Base-by-base conservation (phyloP, 352 stramenopile species). In the Phytophthora agathidicida region DNA sequence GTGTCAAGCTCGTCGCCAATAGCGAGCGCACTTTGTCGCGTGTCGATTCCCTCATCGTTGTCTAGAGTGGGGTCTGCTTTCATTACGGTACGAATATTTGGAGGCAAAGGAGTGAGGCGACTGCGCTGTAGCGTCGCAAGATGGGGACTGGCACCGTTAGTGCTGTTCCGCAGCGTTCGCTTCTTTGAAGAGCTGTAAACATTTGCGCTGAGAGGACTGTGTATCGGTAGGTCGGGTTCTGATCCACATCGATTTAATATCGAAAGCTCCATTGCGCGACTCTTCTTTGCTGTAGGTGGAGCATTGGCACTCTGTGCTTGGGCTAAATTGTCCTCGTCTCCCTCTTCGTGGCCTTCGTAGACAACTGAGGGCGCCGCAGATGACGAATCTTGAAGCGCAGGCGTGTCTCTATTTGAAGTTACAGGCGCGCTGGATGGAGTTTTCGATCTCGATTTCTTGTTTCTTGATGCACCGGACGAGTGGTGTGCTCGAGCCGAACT, bases 171-270 rank as follows among this genome's bases (percentile, higher is more conserved):
- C 7, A 86, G 27, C 2, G 76, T 63, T 3, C 80, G 61, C 55
- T 90, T 90, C 60, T 89, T 89, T 6, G 78, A 80, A 2, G 83
- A 89, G 33, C 73, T 88, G 51, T 86, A 92, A 7, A 89, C 83
- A 1, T 24, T 51, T 0, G 78, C 46, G 44, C 75, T 86, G 9
- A 70, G 63, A 2, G 70, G 64, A 49, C 75, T 92, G 41, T 85
- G 63, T 2, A 87, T 68, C 16, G 83, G 83, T 0, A 92, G 56
- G 22, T 88, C 76, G 4, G 83, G 83, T 2, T 80, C 75, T 1
- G 80, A 90, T 7, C 80, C 83, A 20, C 75, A 74, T 11, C 83
- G 78, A 45, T 78, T 92, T 9, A 92, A 57, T 6, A 86, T 73
- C 1, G 76, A 77, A 0, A 80, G 62, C 17, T 66, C 35, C 14